Evolutionary conservation across 805 yeast genomes (phyloP).

Genomic region (Scheffersomyces amazonensis): DNA sequence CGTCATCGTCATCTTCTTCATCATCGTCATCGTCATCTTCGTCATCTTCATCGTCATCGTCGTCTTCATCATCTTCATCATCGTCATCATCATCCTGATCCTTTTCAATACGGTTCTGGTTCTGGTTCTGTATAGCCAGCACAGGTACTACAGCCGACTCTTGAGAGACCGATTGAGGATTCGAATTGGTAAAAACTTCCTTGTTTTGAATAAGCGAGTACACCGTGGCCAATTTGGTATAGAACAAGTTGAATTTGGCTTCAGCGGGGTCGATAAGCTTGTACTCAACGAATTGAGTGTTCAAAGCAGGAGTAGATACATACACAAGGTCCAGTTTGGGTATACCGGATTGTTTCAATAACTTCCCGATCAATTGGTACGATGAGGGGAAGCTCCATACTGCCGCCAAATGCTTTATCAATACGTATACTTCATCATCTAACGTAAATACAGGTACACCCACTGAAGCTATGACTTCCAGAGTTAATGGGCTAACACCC

Average conservation of each 20-base stretch:
- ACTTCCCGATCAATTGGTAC: constrained; percentile 32
- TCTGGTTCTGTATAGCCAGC: not conserved
- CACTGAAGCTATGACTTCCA: no score
- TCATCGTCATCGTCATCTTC: constrained; percentile 5
- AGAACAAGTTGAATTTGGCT: constrained; percentile 18
- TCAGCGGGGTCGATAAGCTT: constrained; percentile 18
- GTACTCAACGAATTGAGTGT: constrained; percentile 15
- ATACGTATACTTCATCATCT: constrained; percentile 15
- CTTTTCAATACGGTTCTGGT: not conserved
- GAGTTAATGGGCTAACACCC: no score
- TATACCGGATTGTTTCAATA: constrained; percentile 19
- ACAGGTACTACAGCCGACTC: not conserved
- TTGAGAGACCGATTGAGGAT: not conserved
- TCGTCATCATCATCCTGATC: not conserved
- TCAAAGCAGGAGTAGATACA: constrained; percentile 16
- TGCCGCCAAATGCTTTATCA: constrained; percentile 28
- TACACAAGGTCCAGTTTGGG: constrained; percentile 13
- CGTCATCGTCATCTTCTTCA: constrained; percentile 2
- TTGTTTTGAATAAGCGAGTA: constrained; percentile 19
- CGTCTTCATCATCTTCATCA: constrained; percentile 1
- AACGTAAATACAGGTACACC: constrained; percentile 15
- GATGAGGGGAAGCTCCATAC: constrained; percentile 42
- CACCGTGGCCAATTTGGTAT: constrained; percentile 20
- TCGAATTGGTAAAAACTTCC: constrained; percentile 10
- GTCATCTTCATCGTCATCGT: constrained; percentile 1